These are phyloP conservation scores for Pythium rhizo-oryzae DNA, from an alignment of 352 stramenopile genomes.

Conservation along the genomic window DNA sequence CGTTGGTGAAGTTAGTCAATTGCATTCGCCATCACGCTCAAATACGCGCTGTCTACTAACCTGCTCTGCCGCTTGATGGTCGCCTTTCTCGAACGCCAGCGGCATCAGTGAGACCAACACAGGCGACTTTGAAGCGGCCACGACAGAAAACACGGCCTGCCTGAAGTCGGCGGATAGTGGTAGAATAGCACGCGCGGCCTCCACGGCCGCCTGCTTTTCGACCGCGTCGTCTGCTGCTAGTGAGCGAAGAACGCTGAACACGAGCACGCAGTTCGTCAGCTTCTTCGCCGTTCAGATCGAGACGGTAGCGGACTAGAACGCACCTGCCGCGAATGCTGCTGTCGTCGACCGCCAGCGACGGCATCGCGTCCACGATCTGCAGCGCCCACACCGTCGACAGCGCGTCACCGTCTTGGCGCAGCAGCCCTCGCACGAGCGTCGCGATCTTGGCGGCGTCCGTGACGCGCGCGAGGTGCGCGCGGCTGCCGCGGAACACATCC, in stretches of 20 bases:
- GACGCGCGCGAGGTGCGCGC: constrained; percentile 49
- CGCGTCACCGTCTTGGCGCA: constrained; percentile 7
- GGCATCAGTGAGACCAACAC: background rate
- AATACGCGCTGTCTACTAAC: background rate
- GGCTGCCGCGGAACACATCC: constrained; percentile 40
- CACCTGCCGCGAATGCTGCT: constrained; percentile 30
- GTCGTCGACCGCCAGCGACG: constrained; percentile 37
- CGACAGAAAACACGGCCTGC: background rate
- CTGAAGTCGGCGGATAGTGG: constrained; percentile 1
- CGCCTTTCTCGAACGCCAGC: background rate
- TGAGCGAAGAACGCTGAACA: constrained; percentile 2
- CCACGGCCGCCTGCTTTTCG: background rate
- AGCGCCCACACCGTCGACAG: constrained; percentile 27
- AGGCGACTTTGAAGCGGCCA: background rate
- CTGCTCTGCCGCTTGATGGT: background rate
- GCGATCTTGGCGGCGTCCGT: constrained; percentile 44
- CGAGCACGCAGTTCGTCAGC: background rate
- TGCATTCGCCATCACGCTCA: background rate
- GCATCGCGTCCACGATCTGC: constrained; percentile 51
- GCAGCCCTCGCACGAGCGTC: constrained; percentile 23
- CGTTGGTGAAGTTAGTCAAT: background rate
- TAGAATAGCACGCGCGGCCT: background rate
- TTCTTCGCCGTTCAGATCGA: background rate
- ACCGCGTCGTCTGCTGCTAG: background rate
- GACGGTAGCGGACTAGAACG: background rate